These are phyloP conservation scores for Trichosanthes cucumerina DNA, from an alignment of 306 rosid species.

Conservation along the genomic window DNA sequence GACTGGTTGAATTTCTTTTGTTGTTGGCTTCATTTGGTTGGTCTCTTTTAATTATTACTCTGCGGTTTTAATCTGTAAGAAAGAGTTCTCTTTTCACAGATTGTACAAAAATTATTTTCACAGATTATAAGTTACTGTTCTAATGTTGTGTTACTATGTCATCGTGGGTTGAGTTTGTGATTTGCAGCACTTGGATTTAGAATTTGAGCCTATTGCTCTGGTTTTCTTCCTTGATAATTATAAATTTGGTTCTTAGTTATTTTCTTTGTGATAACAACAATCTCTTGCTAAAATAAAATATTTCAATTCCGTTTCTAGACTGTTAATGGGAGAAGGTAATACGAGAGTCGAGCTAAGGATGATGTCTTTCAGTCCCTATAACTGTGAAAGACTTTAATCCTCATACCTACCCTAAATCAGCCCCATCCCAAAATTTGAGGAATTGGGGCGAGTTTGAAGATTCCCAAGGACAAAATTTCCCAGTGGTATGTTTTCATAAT, in stretches of 20 bases:
- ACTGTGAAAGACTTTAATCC: not conserved
- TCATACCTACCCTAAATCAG: not conserved
- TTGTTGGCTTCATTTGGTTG: not conserved
- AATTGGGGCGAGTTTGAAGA: not conserved
- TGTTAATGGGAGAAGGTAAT: no score
- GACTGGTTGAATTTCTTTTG: not conserved
- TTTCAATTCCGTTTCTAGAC: not conserved
- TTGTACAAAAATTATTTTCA: constrained; percentile 11
- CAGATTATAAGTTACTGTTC: not conserved
- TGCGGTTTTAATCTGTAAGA: not conserved
- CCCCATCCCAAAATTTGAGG: not conserved
- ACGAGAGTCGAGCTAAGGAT: not conserved
- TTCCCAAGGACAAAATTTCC: not conserved
- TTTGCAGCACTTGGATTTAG: not conserved
- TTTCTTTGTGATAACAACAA: not conserved
- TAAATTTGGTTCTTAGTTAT: not conserved
- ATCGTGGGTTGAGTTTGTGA: not conserved
- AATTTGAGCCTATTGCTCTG: not conserved
- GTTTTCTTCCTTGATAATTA: no score
- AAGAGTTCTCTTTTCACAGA: not conserved
- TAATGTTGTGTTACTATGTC: not conserved
- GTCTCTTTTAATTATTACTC: not conserved
- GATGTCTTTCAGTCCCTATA: not conserved
- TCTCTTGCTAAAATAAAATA: not conserved
- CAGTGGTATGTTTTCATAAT: no score